phyloP scores from a whole-genome alignment of 2,329 filamentous ascomycete genomes.

The Colletotrichum spaethianum region DNA sequence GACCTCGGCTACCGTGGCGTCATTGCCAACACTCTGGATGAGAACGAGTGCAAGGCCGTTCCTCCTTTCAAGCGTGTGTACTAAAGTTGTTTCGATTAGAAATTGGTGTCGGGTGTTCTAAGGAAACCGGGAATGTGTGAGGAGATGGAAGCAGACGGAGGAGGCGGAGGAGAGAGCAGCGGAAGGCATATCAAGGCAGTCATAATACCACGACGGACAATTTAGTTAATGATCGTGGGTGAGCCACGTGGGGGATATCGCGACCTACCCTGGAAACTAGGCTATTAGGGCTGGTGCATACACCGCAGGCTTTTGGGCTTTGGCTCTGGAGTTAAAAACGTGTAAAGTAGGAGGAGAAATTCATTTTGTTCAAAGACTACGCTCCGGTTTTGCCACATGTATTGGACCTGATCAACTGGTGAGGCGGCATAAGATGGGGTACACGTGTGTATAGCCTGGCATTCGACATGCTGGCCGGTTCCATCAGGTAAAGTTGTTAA shows the following conservation, averaged over 20 bases:
- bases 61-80: conserved; percentile 97
- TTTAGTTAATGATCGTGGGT: conserved; percentile 35
- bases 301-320: conserved; percentile 38
- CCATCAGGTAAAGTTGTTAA: too few species aligned
- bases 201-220: conserved; percentile 36
- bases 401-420: background rate
- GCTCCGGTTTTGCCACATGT: background rate
- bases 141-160: conserved; percentile 4
- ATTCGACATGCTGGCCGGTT: background rate
- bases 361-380: conserved; percentile 39
- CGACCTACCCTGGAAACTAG: conserved; percentile 24
- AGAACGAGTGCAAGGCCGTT: conserved; percentile 95
- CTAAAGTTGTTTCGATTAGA: conserved; percentile 62
- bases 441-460: background rate
- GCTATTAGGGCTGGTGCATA: conserved; percentile 30
- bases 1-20: conserved; percentile 91
- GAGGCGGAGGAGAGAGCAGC: conserved; percentile 6
- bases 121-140: conserved; percentile 14
- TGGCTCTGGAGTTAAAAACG: conserved; percentile 41
- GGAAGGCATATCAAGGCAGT: conserved; percentile 19
- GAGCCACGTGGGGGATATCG: conserved; percentile 17
- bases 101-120: conserved; percentile 35
- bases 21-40: conserved; percentile 86
- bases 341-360: conserved; percentile 41
- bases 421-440: background rate